Evolutionary conservation across 2,329 filamentous ascomycete genomes (phyloP), one percentile per base, ranked within the genome.

Genomic region (Raffaelea arxii): DNA sequence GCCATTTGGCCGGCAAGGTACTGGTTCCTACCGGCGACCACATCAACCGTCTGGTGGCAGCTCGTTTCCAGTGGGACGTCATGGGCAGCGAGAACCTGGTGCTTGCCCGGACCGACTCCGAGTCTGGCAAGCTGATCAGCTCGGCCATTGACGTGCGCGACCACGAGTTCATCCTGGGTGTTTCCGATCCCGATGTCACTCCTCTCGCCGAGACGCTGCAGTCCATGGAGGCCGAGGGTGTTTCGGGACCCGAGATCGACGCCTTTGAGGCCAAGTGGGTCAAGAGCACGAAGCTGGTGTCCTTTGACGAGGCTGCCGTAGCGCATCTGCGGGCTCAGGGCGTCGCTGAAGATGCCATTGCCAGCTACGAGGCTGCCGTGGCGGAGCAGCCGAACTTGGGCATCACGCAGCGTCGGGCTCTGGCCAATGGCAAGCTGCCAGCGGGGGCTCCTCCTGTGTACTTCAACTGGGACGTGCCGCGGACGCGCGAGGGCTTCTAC

Each of bases 1-100:
- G 92, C 16, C 92, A 98, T 67, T 71, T 97, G 51, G 92, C 92
- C 1, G 92, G 92, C 55, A 98, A 97, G 64, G 92, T 97, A 2
- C 73, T 98, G 9, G 92, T 97, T 3, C 91, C 92, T 0, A 80
- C 90, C 1, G 86, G 89, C 50, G 92, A 97, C 63, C 92, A 98
- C 69, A 94, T 97, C 72, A 96, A 95, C 69, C 83, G 92, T 24
- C 79, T 98, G 4, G 82, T 89, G 19, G 90, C 92, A 2, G 82
- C 91, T 3, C 82, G 92, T 49, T 96, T 95, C 69, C 92, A 98
- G 61, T 98, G 91, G 91, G 92, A 98, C 59, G 75, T 96, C 56
- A 97, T 98, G 91, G 92, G 91, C 41, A 82, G 80, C 44, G 92
- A 98, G 69, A 97, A 94, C 63, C 75, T 97, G 4, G 80, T 97